Conservation (phyloP, 129 eudicot genomes). For the Logfia minima region DNA sequence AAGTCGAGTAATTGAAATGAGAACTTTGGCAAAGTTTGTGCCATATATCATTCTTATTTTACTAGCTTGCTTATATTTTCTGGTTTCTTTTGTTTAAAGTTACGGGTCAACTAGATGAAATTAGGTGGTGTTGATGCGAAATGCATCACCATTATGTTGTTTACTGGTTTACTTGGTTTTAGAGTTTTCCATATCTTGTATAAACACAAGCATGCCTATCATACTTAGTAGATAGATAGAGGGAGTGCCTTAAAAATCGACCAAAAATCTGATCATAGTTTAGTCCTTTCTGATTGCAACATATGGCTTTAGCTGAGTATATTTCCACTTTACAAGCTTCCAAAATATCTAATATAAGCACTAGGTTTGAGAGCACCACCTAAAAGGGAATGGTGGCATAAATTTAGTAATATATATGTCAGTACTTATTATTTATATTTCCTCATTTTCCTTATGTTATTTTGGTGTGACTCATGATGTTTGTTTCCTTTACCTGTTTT, state of each 20-base stretch:
- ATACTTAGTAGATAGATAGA: too few relatives aligned
- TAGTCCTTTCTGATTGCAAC: too few relatives aligned
- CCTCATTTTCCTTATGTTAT: conserved; percentile 6
- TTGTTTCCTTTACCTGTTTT: conserved; percentile 17
- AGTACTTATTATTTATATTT: conserved; percentile 1
- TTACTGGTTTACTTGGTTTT: too few relatives aligned
- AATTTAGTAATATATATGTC: neutral
- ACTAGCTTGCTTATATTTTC: neutral
- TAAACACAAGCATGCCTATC: too few relatives aligned
- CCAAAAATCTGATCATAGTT: too few relatives aligned
- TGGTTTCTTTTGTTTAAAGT: neutral
- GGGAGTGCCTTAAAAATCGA: too few relatives aligned
- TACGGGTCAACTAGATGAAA: neutral
- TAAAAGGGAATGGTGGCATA: neutral
- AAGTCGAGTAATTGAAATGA: neutral
- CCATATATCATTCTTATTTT: neutral
- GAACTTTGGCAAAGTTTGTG: neutral
- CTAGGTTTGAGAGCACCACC: neutral
- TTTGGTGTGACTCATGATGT: conserved; percentile 10
- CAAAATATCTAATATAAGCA: neutral
- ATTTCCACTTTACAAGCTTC: too few relatives aligned
- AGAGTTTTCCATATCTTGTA: too few relatives aligned
- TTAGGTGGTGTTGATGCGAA: neutral
- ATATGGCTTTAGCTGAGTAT: too few relatives aligned
- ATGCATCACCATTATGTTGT: neutral